A percentile compares a stretch with the other conserved stretches of the same genome.
Conservation (phyloP, 768 basidiomycete genomes). For the Suillus bovinus region DNA sequence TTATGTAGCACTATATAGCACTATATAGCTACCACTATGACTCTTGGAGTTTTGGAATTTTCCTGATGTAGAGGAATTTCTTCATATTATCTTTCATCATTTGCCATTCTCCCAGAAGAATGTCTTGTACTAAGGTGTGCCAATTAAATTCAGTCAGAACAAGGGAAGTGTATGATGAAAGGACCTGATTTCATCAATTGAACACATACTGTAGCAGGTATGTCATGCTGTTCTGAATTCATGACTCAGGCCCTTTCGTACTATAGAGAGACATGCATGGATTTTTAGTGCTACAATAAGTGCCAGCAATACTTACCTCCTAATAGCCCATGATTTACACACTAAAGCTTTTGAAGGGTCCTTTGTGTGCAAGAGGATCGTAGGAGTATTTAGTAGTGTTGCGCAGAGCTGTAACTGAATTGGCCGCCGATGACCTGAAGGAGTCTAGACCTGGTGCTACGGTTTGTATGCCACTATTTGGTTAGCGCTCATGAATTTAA, state of each 20-base stretch:
- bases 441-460: no score
- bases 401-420: not conserved
- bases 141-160: slow-evolving; percentile 34
- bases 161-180: slow-evolving; percentile 31
- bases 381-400: not conserved
- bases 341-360: not conserved
- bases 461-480: not conserved
- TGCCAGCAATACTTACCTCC: not conserved
- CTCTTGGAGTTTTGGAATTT: no score
- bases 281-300: not conserved
- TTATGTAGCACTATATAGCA: no score
- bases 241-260: not conserved
- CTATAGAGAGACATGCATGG: not conserved
- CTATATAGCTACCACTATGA: no score
- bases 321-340: not conserved
- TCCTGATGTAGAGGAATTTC: slow-evolving; percentile 31
- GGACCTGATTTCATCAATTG: not conserved
- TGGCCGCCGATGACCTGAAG: not conserved
- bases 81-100: slow-evolving; percentile 36
- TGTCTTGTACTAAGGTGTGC: slow-evolving; percentile 37
- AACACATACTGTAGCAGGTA: not conserved
- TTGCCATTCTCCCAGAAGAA: slow-evolving; percentile 41
- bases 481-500: not conserved
- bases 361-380: not conserved
- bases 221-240: not conserved